Evolutionary conservation across 148 eudicot genomes (phyloP), one percentile per base, ranked within the genome.

Genomic region (Vaccinium vitisidaea): DNA sequence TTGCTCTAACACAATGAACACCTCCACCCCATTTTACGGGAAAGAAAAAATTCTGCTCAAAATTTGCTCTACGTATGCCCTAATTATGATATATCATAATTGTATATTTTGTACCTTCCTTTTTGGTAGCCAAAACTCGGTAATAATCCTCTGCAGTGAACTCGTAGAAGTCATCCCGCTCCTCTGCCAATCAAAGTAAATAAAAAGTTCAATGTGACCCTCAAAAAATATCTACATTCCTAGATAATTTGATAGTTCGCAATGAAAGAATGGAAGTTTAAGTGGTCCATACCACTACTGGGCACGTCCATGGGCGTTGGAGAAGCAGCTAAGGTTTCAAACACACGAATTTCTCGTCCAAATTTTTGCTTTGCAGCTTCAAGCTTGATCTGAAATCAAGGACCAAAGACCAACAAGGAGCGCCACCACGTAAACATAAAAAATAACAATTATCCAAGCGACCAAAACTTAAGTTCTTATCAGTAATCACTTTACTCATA

Each of bases 331-430:
- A 88, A 23, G 74, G 92, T 93, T 86, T 92, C 94, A 84, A 94
- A 93, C 10, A 96, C 98, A 79, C 88, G 90, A 53, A 96, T 88
- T 27, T 94, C 97, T 65, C 93, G 90, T 55, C 99, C 99, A 85
- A 84, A 94, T 73, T 90, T 93, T 75, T 92, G 89, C 80, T 88
- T 93, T 21, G 91, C 95, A 82, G 91, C 93, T 82, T 89, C 94
- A 85, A 96, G 91, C 89, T 86, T 93, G n/a, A 76, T 92, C 95
- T 93, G 84, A 70, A 74, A 82, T 16, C 76, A 65, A 70, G 30
- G 39, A 61, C 30, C 49, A 52, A 74, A 25, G 23, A 32, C 69
- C 69, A 61, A 61, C 27, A 8, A n/a, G 30, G 36, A 25, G 36
- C 6, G 13, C 73, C 36, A 67, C 73, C 73, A 25, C 8, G 2